phyloP scores from a whole-genome alignment of 176 grass and related monocot genomes.

The Aegilops tauschii region DNA sequence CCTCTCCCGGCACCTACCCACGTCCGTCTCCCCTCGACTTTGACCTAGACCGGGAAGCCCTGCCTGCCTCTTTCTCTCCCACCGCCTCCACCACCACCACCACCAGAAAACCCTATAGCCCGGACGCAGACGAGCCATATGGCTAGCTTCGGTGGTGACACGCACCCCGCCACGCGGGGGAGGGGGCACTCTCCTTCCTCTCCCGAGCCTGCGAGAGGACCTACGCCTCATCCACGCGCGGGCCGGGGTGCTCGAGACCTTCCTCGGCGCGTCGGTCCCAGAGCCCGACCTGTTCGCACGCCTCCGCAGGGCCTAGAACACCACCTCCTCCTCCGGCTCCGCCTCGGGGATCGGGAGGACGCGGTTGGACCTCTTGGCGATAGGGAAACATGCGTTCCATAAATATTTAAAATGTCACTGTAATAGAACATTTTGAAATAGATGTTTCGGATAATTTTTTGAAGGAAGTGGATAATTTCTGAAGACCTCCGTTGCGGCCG shows the following conservation, averaged over 20 bases:
- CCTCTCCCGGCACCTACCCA: too few species aligned
- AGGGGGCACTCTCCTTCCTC: conserved; percentile 76
- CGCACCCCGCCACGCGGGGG: conserved; percentile 35
- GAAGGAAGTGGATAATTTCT: too few species aligned
- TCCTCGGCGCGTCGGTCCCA: conserved; percentile 58
- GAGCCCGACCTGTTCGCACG: conserved; percentile 75
- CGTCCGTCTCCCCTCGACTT: too few species aligned
- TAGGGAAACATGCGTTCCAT: conserved; percentile 26
- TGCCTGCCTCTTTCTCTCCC: too few species aligned
- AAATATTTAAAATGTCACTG: too few species aligned
- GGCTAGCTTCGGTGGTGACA: conserved; percentile 71
- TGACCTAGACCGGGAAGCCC: too few species aligned
- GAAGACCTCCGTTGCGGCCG: too few species aligned
- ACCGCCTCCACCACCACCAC: background rate
- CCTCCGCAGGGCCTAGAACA: conserved; percentile 44
- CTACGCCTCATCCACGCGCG: conserved; percentile 70
- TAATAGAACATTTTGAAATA: too few species aligned
- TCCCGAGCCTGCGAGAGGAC: conserved; percentile 74
- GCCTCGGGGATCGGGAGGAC: conserved; percentile 22
- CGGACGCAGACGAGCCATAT: background rate
- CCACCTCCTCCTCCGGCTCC: conserved; percentile 40
- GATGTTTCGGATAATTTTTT: too few species aligned
- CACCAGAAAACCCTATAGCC: background rate
- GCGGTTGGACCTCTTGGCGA: conserved; percentile 65
- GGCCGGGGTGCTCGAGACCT: conserved; percentile 65